These are phyloP conservation scores for Colletotrichum noveboracense DNA, from an alignment of 2,329 filamentous ascomycete genomes.

Conservation along the genomic window DNA sequence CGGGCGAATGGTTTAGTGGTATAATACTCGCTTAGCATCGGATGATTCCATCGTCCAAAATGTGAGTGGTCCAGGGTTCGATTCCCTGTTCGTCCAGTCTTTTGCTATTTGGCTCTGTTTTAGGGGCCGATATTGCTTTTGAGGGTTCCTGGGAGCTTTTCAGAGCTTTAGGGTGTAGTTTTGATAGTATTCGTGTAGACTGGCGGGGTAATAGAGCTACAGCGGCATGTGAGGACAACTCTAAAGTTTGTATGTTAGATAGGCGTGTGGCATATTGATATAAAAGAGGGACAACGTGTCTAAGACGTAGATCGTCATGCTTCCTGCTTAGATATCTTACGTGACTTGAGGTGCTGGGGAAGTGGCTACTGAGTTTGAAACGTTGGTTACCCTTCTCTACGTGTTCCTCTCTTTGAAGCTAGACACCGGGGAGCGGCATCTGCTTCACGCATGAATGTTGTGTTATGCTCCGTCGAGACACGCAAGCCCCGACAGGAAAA, in stretches of 20 bases:
- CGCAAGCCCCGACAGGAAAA: neutral
- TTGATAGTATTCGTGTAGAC: neutral
- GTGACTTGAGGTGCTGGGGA: neutral
- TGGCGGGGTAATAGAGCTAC: rapidly evolving
- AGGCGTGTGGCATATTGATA: rapidly evolving
- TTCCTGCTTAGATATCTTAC: neutral
- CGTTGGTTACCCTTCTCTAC: no score
- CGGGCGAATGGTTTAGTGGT: slow-evolving; percentile 22
- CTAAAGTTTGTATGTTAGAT: neutral
- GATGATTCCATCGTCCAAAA: no score
- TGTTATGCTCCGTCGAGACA: neutral
- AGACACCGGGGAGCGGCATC: neutral
- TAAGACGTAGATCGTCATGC: neutral
- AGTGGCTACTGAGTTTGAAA: neutral
- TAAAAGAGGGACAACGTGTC: neutral
- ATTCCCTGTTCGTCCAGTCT: slow-evolving; percentile 19
- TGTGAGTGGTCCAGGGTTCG: slow-evolving; percentile 21
- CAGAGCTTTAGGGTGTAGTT: neutral
- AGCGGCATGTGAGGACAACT: neutral
- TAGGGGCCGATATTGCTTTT: neutral
- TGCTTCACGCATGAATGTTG: neutral
- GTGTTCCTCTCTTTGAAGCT: neutral
- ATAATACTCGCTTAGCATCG: slow-evolving; percentile 20
- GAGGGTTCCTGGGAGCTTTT: neutral
- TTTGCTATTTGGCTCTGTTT: neutral